These are phyloP conservation scores for Penstemon barbatus DNA, from an alignment of 257 asterid species.

Conservation along the genomic window DNA sequence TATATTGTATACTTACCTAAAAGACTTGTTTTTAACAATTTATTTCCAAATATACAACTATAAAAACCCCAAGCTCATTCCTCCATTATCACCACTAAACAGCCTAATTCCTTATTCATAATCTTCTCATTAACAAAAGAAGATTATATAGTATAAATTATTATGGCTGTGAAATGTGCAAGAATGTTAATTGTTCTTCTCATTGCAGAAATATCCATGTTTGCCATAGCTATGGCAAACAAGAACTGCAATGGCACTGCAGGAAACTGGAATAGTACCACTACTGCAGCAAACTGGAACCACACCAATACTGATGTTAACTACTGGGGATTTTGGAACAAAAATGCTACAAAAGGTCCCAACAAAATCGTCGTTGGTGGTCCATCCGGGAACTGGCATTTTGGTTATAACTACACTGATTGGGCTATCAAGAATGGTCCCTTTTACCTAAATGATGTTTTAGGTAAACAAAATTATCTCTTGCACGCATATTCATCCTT, in stretches of 20 bases:
- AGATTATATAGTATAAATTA: not conserved
- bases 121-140: not conserved
- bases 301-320: constrained; percentile 11
- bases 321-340: constrained; percentile 4
- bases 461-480: constrained; percentile 34
- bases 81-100: no score
- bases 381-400: constrained; percentile 54
- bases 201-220: constrained; percentile 21
- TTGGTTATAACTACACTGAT: constrained; percentile 53
- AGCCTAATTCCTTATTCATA: no score
- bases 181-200: constrained; percentile 21
- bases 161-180: constrained; percentile 33
- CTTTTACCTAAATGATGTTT: constrained; percentile 45
- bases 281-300: constrained; percentile 33
- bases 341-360: constrained; percentile 28
- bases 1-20: no score
- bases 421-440: constrained; percentile 54
- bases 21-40: no score
- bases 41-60: no score
- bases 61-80: no score
- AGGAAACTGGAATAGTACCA: constrained; percentile 33
- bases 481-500: not conserved
- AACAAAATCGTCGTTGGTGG: constrained; percentile 45
- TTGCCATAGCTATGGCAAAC: constrained; percentile 40
- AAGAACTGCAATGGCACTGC: constrained; percentile 17